Percentiles rank a stretch among this genome's conserved stretches.
phyloP scores from a whole-genome alignment of 306 rosid genomes.

The Elaeagnus macrophylla region DNA sequence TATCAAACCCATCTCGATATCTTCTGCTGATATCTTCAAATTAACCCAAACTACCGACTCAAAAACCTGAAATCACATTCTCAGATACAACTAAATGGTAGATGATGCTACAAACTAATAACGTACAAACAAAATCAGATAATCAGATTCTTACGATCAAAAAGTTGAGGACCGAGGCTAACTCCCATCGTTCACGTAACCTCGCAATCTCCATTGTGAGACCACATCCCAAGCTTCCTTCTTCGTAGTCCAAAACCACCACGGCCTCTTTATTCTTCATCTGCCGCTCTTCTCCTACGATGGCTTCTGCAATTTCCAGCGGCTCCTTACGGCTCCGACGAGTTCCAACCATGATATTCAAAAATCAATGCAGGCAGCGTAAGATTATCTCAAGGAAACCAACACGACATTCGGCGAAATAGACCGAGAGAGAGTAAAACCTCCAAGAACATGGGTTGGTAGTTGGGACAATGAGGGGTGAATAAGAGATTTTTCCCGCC shows the following conservation, averaged over 20 bases:
- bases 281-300: slow-evolving; percentile 17
- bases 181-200: slow-evolving; percentile 74
- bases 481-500: slow-evolving; percentile 49
- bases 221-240: background rate
- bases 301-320: slow-evolving; percentile 7
- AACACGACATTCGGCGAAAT: background rate
- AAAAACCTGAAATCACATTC: slow-evolving; percentile 45
- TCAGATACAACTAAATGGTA: background rate
- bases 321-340: slow-evolving; percentile 2
- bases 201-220: slow-evolving; percentile 30
- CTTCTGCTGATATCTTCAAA: slow-evolving; percentile 57
- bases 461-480: background rate
- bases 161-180: slow-evolving; percentile 77
- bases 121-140: background rate
- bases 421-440: background rate
- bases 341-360: slow-evolving; percentile 16
- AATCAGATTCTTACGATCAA: slow-evolving; percentile 30
- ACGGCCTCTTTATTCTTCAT: slow-evolving; percentile 20
- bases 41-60: slow-evolving; percentile 47
- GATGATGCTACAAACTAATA: background rate
- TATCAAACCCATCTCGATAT: slow-evolving; percentile 61
- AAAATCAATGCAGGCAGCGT: background rate
- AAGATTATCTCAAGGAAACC: background rate
- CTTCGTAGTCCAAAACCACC: slow-evolving; percentile 14
- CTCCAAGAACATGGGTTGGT: background rate